A percentile compares a stretch with the other conserved stretches of the same genome.
phyloP scores from a whole-genome alignment of 306 rosid species.

The Hylodesmum podocarpum region DNA sequence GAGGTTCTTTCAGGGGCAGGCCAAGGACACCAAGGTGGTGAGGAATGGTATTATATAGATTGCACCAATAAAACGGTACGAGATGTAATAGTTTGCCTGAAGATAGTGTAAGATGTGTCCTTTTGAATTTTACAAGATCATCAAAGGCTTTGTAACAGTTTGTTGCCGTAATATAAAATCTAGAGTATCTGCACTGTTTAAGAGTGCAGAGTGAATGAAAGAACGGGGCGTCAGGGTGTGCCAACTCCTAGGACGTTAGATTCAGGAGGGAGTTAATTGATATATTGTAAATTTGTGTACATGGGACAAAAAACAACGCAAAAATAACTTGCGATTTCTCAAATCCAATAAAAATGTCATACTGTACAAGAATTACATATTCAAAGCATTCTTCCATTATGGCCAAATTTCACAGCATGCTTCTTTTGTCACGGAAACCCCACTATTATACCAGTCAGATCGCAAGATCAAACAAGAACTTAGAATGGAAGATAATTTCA shows the following conservation, averaged over 20 bases:
- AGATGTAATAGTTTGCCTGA: neutral
- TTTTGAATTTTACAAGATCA: neutral
- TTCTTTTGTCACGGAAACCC: neutral
- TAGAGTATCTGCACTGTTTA: neutral
- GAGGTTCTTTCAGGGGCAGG: conserved; percentile 27
- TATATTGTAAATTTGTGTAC: neutral
- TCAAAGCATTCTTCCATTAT: neutral
- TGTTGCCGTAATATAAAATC: neutral
- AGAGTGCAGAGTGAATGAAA: neutral
- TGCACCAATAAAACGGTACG: neutral
- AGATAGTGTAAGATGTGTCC: neutral
- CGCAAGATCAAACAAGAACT: neutral
- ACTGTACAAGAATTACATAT: neutral
- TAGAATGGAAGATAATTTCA: neutral
- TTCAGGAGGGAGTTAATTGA: neutral
- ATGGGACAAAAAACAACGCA: neutral
- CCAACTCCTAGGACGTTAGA: neutral
- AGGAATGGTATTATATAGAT: neutral
- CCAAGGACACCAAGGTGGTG: conserved; percentile 22
- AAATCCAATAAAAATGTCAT: neutral
- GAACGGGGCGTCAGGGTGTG: neutral
- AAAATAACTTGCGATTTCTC: neutral
- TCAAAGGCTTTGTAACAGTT: neutral
- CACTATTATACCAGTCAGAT: neutral
- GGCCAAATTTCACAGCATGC: neutral